Percentiles rank a stretch among this genome's conserved stretches.
These are phyloP conservation scores for Drosera spatulata DNA, from an alignment of 179 eudicot genomes.

Conservation along the genomic window DNA sequence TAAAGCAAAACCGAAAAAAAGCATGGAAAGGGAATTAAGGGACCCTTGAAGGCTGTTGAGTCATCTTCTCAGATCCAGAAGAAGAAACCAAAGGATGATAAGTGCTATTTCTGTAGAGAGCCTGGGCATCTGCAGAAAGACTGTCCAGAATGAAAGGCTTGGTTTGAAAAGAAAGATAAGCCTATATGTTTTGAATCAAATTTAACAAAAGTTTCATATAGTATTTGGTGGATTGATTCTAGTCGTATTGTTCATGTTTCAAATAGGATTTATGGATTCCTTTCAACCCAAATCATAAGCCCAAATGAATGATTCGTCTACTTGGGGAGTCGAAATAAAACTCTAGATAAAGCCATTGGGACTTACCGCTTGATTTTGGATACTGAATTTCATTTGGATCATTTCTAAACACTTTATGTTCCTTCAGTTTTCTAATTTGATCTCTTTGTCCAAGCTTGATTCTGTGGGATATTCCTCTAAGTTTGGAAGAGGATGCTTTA, in stretches of 20 bases:
- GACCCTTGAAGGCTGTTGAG: too few relatives aligned
- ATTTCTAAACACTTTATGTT: conserved; percentile 1
- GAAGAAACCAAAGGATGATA: background rate
- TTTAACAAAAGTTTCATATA: background rate
- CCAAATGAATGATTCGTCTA: background rate
- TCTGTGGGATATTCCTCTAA: background rate
- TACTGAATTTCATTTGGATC: background rate
- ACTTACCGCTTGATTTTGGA: background rate
- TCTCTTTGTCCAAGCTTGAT: background rate
- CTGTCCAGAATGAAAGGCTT: background rate
- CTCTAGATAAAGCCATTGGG: background rate
- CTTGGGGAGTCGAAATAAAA: background rate
- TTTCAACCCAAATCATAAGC: background rate
- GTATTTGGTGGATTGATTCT: background rate
- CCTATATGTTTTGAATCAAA: background rate
- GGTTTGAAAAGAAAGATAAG: background rate
- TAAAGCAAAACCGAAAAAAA: background rate
- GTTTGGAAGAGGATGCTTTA: background rate
- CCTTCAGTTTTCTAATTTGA: background rate
- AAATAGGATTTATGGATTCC: background rate
- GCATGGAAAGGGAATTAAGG: too few relatives aligned
- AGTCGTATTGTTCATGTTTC: background rate
- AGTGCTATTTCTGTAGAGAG: background rate
- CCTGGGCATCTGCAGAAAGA: background rate
- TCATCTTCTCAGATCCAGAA: too few relatives aligned